These are phyloP conservation scores for Globisporangium nodosum DNA, from an alignment of 352 stramenopile genomes.

Conservation along the genomic window DNA sequence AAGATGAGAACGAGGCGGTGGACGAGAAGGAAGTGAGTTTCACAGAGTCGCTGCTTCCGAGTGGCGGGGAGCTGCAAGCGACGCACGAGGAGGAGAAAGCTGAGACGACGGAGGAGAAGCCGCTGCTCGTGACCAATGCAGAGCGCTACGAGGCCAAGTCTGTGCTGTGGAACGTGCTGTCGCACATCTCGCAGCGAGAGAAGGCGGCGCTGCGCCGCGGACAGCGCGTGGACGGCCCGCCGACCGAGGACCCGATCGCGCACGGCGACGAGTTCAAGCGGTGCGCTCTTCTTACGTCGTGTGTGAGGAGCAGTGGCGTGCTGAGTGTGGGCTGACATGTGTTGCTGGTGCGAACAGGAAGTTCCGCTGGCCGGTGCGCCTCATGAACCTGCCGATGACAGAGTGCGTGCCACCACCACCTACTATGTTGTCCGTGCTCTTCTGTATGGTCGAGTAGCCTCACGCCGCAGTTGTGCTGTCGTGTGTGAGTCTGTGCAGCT, in stretches of 20 bases:
- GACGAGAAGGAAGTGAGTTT: conserved; percentile 6
- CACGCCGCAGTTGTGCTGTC: background rate
- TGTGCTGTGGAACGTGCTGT: conserved; percentile 19
- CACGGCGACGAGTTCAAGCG: conserved; percentile 39
- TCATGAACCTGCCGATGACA: conserved; percentile 51
- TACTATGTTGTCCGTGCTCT: background rate
- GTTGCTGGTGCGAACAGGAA: conserved; percentile 30
- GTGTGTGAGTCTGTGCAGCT: conserved; percentile 17
- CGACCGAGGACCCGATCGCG: conserved; percentile 36
- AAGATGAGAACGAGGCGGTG: background rate
- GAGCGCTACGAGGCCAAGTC: conserved; percentile 8
- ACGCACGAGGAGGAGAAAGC: background rate
- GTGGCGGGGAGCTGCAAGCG: background rate
- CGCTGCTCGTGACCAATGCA: background rate
- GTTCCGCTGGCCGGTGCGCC: conserved; percentile 67
- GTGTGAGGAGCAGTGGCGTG: background rate
- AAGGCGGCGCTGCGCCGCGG: conserved; percentile 24
- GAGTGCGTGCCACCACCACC: conserved; percentile 27
- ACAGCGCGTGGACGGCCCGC: conserved; percentile 26
- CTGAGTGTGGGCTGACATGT: background rate
- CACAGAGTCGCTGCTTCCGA: conserved; percentile 3
- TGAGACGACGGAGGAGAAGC: background rate
- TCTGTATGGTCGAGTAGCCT: background rate
- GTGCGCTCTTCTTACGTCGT: conserved; percentile 14
- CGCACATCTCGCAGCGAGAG: conserved; percentile 26